phyloP scores from a whole-genome alignment of 495 filamentous ascomycete genomes.

The Lasiosphaeria miniovina region DNA sequence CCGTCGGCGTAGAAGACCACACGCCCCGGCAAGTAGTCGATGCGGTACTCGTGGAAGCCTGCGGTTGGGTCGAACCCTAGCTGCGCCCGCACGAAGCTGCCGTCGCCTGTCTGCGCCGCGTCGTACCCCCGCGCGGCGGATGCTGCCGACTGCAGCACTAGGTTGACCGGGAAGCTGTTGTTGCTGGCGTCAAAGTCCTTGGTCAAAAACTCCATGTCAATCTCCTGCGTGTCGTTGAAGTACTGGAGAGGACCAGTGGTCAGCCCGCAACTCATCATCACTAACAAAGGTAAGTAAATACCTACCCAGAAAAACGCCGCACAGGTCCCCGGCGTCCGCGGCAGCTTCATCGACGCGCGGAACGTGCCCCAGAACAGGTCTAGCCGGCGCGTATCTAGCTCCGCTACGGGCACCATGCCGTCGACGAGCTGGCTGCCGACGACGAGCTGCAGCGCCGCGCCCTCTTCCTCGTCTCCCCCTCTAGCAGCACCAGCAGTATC shows the following conservation, averaged over 20 bases:
- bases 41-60: slow-evolving; percentile 70
- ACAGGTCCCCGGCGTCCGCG: slow-evolving; percentile 61
- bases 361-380: slow-evolving; percentile 67
- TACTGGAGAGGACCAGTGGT: slow-evolving; percentile 45
- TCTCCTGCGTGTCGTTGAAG: slow-evolving; percentile 73
- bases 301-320: slow-evolving; percentile 75
- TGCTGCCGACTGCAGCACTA: slow-evolving; percentile 64
- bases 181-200: slow-evolving; percentile 50
- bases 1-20: slow-evolving; percentile 68
- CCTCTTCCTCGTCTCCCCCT: slow-evolving; percentile 9
- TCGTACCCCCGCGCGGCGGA: slow-evolving; percentile 55
- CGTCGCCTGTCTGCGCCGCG: slow-evolving; percentile 45
- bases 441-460: slow-evolving; percentile 54
- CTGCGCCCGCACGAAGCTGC: slow-evolving; percentile 48
- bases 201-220: slow-evolving; percentile 74
- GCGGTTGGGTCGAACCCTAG: slow-evolving; percentile 61
- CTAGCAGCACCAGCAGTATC: slow-evolving; percentile 34
- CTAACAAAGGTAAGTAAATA: background rate
- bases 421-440: slow-evolving; percentile 49
- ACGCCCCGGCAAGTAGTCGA: slow-evolving; percentile 61
- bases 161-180: slow-evolving; percentile 57
- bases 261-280: background rate
- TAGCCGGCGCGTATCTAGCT: slow-evolving; percentile 54
- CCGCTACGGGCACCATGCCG: slow-evolving; percentile 55
- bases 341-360: slow-evolving; percentile 61